Evolutionary conservation across 805 yeast genomes (phyloP).

Genomic region (Hanseniaspora mollemarum): DNA sequence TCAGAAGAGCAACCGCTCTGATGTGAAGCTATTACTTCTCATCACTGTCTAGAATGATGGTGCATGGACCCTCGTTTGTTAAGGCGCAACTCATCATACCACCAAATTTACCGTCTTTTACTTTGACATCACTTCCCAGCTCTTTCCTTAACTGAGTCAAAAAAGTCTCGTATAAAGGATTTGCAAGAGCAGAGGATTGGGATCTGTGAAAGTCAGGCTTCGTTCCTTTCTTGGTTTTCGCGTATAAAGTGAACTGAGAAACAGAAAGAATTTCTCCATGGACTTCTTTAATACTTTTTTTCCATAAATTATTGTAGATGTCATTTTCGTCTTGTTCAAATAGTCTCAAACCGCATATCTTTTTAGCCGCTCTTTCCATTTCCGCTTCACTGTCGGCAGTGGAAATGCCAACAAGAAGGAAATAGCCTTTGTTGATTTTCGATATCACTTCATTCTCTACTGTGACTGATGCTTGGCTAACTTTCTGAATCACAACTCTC

Average conservation of each 20-base stretch:
- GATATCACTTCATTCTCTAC: constrained; percentile 66
- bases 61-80: constrained; percentile 88
- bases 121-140: constrained; percentile 48
- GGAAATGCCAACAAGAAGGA: constrained; percentile 76
- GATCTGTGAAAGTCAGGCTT: constrained; percentile 93
- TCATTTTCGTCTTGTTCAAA: constrained; percentile 61
- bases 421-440: constrained; percentile 57
- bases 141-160: constrained; percentile 37
- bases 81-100: constrained; percentile 93
- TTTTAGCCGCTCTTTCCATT: constrained; percentile 54
- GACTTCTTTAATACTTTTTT: constrained; percentile 50
- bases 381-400: constrained; percentile 68
- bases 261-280: constrained; percentile 70
- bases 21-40: constrained; percentile 31
- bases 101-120: constrained; percentile 83
- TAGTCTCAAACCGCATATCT: constrained; percentile 51
- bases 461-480: constrained; percentile 76
- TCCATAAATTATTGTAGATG: constrained; percentile 56
- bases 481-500: constrained; percentile 87
- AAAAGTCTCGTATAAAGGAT: constrained; percentile 38
- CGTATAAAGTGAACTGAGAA: constrained; percentile 86
- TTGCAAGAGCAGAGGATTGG: constrained; percentile 59
- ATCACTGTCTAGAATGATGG: constrained; percentile 67
- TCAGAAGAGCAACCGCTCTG: no score
- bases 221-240: constrained; percentile 75